Conservation (phyloP, 768 basidiomycete genomes). For the Sporobolomyces pararoseus region DNA sequence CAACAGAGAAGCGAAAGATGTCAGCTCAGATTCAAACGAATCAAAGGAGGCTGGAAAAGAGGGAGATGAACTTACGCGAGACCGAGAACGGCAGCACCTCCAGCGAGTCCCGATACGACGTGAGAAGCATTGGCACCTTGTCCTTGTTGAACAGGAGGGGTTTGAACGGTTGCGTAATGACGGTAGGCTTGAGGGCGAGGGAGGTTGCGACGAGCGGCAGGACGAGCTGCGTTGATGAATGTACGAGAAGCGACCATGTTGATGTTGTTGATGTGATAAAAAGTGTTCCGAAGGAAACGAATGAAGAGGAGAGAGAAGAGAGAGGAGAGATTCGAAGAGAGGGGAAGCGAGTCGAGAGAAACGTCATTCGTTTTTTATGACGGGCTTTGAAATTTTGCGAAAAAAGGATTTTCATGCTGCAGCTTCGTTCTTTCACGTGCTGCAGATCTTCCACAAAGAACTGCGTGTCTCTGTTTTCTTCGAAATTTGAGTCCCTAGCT, state of each 20-base stretch:
- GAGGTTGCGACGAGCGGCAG: constrained; percentile 32
- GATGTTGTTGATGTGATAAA: background rate
- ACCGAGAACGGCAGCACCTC: constrained; percentile 41
- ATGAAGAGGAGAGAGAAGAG: background rate
- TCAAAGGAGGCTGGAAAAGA: background rate
- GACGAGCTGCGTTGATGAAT: constrained; percentile 22
- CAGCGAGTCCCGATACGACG: constrained; percentile 37
- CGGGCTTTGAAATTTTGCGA: too few species aligned
- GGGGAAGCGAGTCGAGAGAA: background rate
- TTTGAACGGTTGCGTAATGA: constrained; percentile 18
- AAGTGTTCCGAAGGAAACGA: background rate
- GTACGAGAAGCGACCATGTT: constrained; percentile 2
- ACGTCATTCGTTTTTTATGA: too few species aligned
- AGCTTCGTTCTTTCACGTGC: too few species aligned
- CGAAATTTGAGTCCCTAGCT: too few species aligned
- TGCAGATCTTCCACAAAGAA: too few species aligned
- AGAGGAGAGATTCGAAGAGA: background rate
- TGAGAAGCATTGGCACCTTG: constrained; percentile 31
- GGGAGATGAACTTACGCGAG: constrained; percentile 21
- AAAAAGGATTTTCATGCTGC: too few species aligned
- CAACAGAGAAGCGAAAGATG: background rate
- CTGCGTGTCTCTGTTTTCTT: too few species aligned
- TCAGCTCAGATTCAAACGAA: background rate
- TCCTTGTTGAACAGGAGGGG: background rate
- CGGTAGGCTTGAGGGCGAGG: constrained; percentile 30